A percentile compares a stretch with the other conserved stretches of the same genome.
Evolutionary conservation across 179 eudicot species (phyloP).

Genomic region (Pouteria campechiana): DNA sequence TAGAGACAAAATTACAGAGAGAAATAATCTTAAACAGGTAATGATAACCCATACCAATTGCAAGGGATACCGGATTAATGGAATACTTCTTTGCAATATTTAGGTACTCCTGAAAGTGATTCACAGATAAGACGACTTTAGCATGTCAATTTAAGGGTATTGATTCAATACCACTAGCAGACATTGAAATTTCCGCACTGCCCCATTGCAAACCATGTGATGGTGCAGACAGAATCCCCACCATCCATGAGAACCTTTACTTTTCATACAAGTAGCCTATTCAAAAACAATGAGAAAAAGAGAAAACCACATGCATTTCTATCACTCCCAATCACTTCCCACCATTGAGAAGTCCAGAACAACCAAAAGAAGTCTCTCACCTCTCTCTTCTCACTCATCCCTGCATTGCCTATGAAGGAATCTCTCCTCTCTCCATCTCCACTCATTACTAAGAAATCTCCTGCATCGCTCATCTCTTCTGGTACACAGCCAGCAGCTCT

Average conservation of each 20-base stretch:
- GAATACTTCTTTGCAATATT: constrained; percentile 55
- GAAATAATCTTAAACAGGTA: too few species aligned
- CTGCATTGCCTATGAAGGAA: too few species aligned
- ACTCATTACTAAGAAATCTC: too few species aligned
- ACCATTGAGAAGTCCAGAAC: neutral
- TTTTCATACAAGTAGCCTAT: too few species aligned
- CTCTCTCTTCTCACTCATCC: neutral
- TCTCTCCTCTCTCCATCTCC: too few species aligned
- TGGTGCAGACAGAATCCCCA: too few species aligned
- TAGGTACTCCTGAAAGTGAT: constrained; percentile 59
- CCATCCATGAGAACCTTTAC: too few species aligned
- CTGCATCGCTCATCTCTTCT: too few species aligned
- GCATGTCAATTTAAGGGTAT: neutral
- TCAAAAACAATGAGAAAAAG: neutral
- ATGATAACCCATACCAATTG: constrained; percentile 85
- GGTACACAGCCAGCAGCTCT: too few species aligned
- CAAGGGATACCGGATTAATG: constrained; percentile 71
- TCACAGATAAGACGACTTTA: neutral
- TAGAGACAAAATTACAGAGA: too few species aligned
- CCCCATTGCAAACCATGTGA: neutral
- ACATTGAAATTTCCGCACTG: neutral
- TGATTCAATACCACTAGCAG: neutral
- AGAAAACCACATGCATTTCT: neutral
- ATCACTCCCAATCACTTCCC: neutral
- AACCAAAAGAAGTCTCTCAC: neutral